A percentile compares a stretch with the other conserved stretches of the same genome.
These are phyloP conservation scores for Saprolegnia diclina DNA, from an alignment of 352 stramenopile species.

Conservation along the genomic window DNA sequence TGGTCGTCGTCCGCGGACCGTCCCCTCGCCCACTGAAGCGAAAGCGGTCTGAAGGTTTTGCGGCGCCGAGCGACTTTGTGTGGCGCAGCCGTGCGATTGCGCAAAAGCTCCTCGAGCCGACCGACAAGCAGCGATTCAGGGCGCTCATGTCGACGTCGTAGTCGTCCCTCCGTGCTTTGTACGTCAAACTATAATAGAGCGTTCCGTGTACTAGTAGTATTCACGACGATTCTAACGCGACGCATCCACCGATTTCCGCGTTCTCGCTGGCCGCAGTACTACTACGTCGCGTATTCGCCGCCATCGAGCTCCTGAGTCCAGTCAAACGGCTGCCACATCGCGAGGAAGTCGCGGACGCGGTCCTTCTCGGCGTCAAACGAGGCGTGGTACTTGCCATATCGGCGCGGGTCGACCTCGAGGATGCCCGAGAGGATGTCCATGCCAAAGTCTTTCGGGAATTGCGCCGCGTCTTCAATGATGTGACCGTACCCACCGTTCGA, in stretches of 20 bases:
- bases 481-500: constrained; percentile 55
- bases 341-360: constrained; percentile 54
- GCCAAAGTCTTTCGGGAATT: constrained; percentile 74
- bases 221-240: too few relatives aligned
- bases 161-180: background rate
- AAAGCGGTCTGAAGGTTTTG: constrained; percentile 6
- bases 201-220: background rate
- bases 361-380: constrained; percentile 54
- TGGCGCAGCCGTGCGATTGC: background rate
- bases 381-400: constrained; percentile 46
- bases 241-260: too few relatives aligned
- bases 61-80: background rate
- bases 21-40: constrained; percentile 14
- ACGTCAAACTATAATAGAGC: background rate
- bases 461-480: constrained; percentile 71
- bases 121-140: background rate
- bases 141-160: background rate
- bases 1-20: background rate
- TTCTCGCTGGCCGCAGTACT: too few relatives aligned
- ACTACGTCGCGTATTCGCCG: constrained; percentile 36
- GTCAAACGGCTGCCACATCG: constrained; percentile 62
- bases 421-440: constrained; percentile 73
- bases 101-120: background rate
- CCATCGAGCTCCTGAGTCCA: constrained; percentile 60
- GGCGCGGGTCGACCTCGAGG: constrained; percentile 56